Evolutionary conservation across 306 rosid species (phyloP), one percentile per base, ranked within the genome.

Genomic region (Astragalus membranaceus): DNA sequence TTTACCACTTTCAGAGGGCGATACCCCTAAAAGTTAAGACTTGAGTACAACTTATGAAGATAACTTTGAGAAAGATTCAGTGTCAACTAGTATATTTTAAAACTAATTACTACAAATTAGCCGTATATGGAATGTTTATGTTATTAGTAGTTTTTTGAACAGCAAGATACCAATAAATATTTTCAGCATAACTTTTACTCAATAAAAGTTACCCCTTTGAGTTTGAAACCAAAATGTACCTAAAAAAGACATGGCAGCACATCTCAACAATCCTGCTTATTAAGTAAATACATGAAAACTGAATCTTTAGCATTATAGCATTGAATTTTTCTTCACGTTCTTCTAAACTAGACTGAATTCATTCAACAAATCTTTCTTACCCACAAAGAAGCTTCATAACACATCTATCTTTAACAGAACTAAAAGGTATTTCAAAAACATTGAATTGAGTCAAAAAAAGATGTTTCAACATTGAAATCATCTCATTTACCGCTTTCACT

Each of bases 211-310:
- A 29, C 16, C 39, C 3, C 10, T 13, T 8, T 32, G 7, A 13
- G 70, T 63, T 62, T 33, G 42, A 48, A 62, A 37, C 55, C 43
- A 64, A 51, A 62, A 62, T 43, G 54, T 5, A 52, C 47, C 4
- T 0, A 2, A n/a, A 50, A 42, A 43, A 61, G n/a, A 15, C 57
- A 42, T 26, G 29, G 55, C 49, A 53, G 17, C 20, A 69, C 7
- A 17, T 7, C 61, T 53, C 37, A 53, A 64, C 32, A 59, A 72
- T 59, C 59, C 36, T 15, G 29, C 44, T 30, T 32, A 58, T 7
- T 23, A 48, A 64, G 42, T 39, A 72, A 50, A 64, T 78, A 33
- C 42, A 36, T 12, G 68, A 55, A 70, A 70, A 56, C 23, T 5
- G 39, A 48, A 65, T 52, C 50, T 65, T 37, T 16, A 30, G 20